phyloP scores from a whole-genome alignment of 192 early-diverging fungal species.

The Gonapodya sp. region DNA sequence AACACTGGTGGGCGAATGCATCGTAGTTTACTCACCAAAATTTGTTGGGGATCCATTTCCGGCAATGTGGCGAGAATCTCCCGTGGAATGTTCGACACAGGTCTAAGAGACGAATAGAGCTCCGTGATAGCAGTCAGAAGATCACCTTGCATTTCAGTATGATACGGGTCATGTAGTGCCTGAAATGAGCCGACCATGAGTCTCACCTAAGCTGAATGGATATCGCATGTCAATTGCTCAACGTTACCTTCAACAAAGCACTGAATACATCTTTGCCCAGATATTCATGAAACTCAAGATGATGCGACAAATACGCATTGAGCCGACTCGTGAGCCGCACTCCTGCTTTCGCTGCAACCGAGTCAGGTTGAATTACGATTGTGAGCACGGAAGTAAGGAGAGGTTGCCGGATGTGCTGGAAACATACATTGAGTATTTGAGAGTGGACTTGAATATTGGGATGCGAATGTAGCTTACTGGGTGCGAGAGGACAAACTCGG shows the following conservation, averaged over 20 bases:
- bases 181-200: neutral
- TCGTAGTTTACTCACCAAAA: neutral
- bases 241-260: neutral
- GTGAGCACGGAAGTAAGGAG: neutral
- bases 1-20: too few relatives aligned
- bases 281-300: neutral
- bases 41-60: neutral
- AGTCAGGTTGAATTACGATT: neutral
- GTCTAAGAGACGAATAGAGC: neutral
- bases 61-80: neutral
- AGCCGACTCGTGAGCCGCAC: neutral
- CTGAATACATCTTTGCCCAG: neutral
- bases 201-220: neutral
- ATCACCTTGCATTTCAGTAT: neutral
- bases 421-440: too few relatives aligned
- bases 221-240: neutral
- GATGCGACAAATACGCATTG: neutral
- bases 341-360: neutral
- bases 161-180: conserved; percentile 8
- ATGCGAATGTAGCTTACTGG: neutral
- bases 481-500: neutral
- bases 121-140: neutral
- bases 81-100: neutral
- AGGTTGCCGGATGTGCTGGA: neutral
- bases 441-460: too few relatives aligned